Conservation (phyloP, 805 yeast genomes). For the Isabelozyma rhagii region DNA sequence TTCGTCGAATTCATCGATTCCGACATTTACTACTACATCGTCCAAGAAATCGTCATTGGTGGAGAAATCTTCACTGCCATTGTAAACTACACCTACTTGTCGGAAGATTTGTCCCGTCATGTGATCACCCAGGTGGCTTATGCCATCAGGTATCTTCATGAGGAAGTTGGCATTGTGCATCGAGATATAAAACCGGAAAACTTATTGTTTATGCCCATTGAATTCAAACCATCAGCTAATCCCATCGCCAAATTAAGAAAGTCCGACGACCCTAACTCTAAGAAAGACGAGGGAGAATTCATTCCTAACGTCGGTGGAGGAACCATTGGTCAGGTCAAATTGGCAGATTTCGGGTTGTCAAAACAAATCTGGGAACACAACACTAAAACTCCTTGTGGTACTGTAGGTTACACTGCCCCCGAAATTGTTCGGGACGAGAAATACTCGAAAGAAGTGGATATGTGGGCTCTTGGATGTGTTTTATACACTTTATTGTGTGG, state of each 20-base stretch:
- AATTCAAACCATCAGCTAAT: conserved; percentile 40
- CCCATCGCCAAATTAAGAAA: conserved; percentile 43
- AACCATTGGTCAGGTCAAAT: conserved; percentile 80
- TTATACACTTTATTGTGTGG: conserved; percentile 92
- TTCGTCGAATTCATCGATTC: conserved; percentile 67
- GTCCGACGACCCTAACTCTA: conserved; percentile 66
- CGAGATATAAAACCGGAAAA: conserved; percentile 84
- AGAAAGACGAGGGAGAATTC: conserved; percentile 87
- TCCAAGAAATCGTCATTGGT: conserved; percentile 72
- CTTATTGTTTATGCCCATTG: conserved; percentile 61
- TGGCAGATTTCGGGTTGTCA: conserved; percentile 94
- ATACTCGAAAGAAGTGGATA: conserved; percentile 91
- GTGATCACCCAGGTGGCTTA: conserved; percentile 60
- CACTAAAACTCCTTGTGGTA: conserved; percentile 97
- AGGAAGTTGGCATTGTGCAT: conserved; percentile 74
- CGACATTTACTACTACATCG: conserved; percentile 57
- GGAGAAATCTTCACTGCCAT: conserved; percentile 74
- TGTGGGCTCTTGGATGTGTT: conserved; percentile 99
- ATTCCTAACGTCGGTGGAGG: conserved; percentile 85
- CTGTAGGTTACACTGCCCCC: conserved; percentile 98
- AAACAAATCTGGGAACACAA: conserved; percentile 85
- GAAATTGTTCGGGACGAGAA: conserved; percentile 93
- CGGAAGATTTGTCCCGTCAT: conserved; percentile 63
- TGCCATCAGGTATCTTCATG: conserved; percentile 68
- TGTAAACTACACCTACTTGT: conserved; percentile 62